phyloP scores from a whole-genome alignment of 2,329 filamentous ascomycete species.

The Cercospora beticola region DNA sequence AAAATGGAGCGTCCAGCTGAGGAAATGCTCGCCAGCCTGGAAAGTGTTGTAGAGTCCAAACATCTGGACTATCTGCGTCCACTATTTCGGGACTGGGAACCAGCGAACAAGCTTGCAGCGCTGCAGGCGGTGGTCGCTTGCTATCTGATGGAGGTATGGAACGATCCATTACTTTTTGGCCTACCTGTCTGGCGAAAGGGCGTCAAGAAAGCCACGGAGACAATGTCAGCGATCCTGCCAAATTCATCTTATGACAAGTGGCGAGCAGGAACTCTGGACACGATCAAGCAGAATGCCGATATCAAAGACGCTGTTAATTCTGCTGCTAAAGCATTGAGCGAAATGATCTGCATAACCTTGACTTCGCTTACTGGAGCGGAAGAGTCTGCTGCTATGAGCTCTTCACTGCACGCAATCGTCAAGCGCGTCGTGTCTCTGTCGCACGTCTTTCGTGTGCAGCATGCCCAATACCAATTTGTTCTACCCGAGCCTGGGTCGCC shows the following conservation, averaged over 20 bases:
- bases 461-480: conserved; percentile 35
- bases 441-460: conserved; percentile 36
- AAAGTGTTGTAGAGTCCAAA: conserved; percentile 24
- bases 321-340: conserved; percentile 27
- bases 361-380: conserved; percentile 31
- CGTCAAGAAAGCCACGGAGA: conserved; percentile 28
- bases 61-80: conserved; percentile 28
- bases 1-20: conserved; percentile 47
- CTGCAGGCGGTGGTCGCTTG: conserved; percentile 62
- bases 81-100: conserved; percentile 56
- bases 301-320: conserved; percentile 27
- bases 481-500: conserved; percentile 27
- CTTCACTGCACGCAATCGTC: conserved; percentile 32
- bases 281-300: conserved; percentile 54
- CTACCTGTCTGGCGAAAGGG: conserved; percentile 46
- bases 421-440: conserved; percentile 33
- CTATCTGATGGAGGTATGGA: conserved; percentile 63
- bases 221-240: conserved; percentile 27
- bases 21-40: conserved; percentile 28
- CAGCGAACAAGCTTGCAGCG: conserved; percentile 59
- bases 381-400: conserved; percentile 22
- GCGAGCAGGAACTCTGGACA: conserved; percentile 63
- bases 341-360: conserved; percentile 31
- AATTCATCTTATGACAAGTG: conserved; percentile 61
- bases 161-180: conserved; percentile 61